Percentiles rank a stretch among this genome's conserved stretches.
Conservation (phyloP, 169 alveolate species). For the Fabrea salina region DNA sequence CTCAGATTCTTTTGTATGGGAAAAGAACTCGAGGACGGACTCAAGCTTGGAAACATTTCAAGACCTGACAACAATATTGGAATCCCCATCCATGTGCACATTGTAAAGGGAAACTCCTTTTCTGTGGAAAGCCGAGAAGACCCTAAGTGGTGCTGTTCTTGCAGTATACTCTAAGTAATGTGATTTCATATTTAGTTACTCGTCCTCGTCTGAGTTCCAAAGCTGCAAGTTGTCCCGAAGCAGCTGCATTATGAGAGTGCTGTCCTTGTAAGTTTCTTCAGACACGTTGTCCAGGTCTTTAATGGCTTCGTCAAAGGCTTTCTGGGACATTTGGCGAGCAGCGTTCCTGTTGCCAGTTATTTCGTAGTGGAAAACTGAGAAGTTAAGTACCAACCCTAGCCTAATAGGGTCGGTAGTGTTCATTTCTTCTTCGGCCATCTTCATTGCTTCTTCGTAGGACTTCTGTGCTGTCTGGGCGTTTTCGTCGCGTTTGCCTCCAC, state of each 20-base stretch:
- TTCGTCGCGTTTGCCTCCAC: constrained; percentile 94
- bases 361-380: constrained; percentile 98
- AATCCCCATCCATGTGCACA: constrained; percentile 25
- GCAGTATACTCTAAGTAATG: neutral
- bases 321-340: constrained; percentile 98
- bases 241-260: constrained; percentile 93
- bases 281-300: constrained; percentile 92
- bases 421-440: constrained; percentile 89
- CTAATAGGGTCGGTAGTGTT: constrained; percentile 97
- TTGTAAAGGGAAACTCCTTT: neutral
- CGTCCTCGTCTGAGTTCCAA: too few relatives aligned
- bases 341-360: constrained; percentile 95
- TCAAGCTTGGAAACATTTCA: neutral
- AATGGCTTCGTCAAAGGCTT: constrained; percentile 95
- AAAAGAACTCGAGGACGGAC: neutral
- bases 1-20: constrained; percentile 30
- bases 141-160: neutral
- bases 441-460: constrained; percentile 95
- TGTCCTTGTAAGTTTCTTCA: constrained; percentile 93
- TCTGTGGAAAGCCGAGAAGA: too few relatives aligned
- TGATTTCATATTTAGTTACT: too few relatives aligned
- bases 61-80: neutral
- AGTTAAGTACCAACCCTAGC: constrained; percentile 97
- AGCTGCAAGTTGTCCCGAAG: constrained; percentile 94
- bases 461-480: constrained; percentile 93